Evolutionary conservation across 1,284 basidiomycete genomes (phyloP), one percentile per base, ranked within the genome.

Genomic region (Malassezia pachydermatis): DNA sequence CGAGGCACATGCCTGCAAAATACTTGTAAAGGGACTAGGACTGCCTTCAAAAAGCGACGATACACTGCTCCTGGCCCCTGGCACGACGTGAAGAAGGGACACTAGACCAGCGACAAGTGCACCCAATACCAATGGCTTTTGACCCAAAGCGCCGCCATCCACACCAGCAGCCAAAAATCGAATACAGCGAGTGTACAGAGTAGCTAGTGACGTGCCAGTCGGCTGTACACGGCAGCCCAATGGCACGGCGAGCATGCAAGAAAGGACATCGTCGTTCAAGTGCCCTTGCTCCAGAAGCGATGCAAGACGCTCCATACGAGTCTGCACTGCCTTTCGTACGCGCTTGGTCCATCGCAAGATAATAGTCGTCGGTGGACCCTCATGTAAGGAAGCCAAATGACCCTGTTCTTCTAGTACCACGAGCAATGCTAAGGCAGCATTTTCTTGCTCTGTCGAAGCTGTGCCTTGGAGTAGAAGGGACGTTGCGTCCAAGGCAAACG

Each of bases 401-500:
- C 47, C 55, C n/a, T 34, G 20, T 5, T 27, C 45, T 5, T 45
- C 45, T 11, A 53, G 51, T 11, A 37, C 38, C 25, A 61, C 61
- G n/a, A 70, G 63, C n/a, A 65, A 46, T 2, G 32, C 54, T 23
- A 67, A 49, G 2, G 60, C 63, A 4, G 45, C 43, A n/a, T 35
- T 45, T 19, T 39, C 16, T 20, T 37, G 27, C 8, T 4, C 28
- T 22, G 17, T 14, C 1, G 10, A 19, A 4, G 7, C 33, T n/a
- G 27, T 13, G 11, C 17, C 44, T 4, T 32, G 2, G 2, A 52
- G 39, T 8, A 42, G n/a, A 27, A 51, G 57, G 23, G 62, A 46
- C 5, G 65, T 65, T 6, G 53, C 51, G 10, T 57, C 62, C 19
- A 70, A 54, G 1, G 65, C 64, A 1, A 51, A 29, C 0, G 68